Evolutionary conservation across 208 protist species (phyloP), one percentile per base, ranked within the genome.

Genomic region (Crithidia fasciculata): DNA sequence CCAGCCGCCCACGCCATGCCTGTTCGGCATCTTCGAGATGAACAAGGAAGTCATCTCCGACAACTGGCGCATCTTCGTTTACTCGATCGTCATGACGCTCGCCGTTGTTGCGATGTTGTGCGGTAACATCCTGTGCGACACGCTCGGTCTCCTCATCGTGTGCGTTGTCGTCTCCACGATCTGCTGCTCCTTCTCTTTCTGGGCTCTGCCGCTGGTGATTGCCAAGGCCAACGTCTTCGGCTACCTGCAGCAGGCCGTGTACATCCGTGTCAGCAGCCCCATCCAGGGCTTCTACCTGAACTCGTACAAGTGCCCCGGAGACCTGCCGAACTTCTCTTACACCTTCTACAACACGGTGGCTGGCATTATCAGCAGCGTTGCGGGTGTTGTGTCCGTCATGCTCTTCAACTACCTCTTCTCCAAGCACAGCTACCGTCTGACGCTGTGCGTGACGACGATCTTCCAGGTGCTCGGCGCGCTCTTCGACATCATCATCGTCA

Each of bases 261-360:
- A 90, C 71, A 74, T 90, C 41, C 60, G 74, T 50, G 62, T 87
- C 3, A 72, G 71, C 3, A 83, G 84, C 43, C 65, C 85, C 0
- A 18, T 92, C 5, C 65, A 82, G 28, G 57, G 19, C 36, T 92
- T 91, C 58, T 94, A 84, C 76, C 55, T 77, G 40, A 84, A 83
- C 40, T 62, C 19, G 13, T 36, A 84, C 40, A 61, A 86, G 45
- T 92, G 87, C 65, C 0, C 81, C 4, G 73, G 77, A 0, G 79
- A 69, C 69, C 76, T 72, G 8, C 89, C 89, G 12, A 54, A 92
- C 72, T 94, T 94, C 72, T 77, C 57, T 36, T 85, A 87, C 59
- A 82, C 62, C 37, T 94, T 91, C 75, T 94, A 86, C 71, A 80
- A 81, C 65, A 94, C 89, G 5, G 65, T 89, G 15, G 67, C 69